Conservation (phyloP, 306 rosid species). For the Hippophae tibetana region DNA sequence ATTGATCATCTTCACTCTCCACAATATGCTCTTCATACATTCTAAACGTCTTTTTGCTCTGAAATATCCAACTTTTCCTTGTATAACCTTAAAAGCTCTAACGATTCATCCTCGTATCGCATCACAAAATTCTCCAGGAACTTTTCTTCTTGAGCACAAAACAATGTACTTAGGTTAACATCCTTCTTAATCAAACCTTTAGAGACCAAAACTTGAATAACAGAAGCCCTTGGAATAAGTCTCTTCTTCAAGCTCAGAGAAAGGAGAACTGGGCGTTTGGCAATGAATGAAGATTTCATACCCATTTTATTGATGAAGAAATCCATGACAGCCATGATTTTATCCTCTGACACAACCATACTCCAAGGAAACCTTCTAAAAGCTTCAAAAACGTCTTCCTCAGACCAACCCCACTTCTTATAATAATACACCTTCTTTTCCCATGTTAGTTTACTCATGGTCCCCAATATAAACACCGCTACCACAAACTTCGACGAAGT, state of each 20-base stretch:
- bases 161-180: neutral
- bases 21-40: neutral
- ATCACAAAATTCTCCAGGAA: slow-evolving; percentile 25
- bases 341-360: slow-evolving; percentile 24
- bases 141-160: neutral
- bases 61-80: slow-evolving; percentile 10
- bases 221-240: slow-evolving; percentile 33
- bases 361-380: slow-evolving; percentile 31
- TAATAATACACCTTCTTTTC: slow-evolving; percentile 23
- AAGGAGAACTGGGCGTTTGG: neutral
- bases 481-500: slow-evolving; percentile 4
- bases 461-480: slow-evolving; percentile 25
- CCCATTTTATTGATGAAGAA: slow-evolving; percentile 32
- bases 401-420: slow-evolving; percentile 53
- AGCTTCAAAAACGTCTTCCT: slow-evolving; percentile 24
- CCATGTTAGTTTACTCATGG: slow-evolving; percentile 27
- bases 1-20: neutral
- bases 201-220: slow-evolving; percentile 18
- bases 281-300: slow-evolving; percentile 14
- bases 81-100: slow-evolving; percentile 16
- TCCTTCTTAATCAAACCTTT: slow-evolving; percentile 22
- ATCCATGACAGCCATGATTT: slow-evolving; percentile 28
- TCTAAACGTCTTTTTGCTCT: too few relatives aligned
- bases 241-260: slow-evolving; percentile 31
- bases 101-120: slow-evolving; percentile 3